Evolutionary conservation across 768 basidiomycete genomes (phyloP), one percentile per base, ranked within the genome.

Genomic region (Auricularia sp.): DNA sequence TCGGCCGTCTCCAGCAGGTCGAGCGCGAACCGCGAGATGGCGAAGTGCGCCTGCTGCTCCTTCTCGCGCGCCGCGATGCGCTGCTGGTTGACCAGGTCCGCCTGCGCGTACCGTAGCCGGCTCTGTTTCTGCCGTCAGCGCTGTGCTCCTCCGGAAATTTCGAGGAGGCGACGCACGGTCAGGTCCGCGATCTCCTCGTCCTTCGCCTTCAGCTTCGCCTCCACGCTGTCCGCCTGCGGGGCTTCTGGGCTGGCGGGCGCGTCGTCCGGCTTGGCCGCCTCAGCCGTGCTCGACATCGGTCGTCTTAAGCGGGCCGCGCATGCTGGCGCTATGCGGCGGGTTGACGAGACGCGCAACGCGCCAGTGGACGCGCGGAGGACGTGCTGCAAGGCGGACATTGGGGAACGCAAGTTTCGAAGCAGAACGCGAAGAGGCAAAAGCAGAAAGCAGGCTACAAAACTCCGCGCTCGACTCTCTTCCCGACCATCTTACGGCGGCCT

Each of bases 71-170:
- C 87, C 63, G 93, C 83, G 71, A 94, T 93, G 64, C 94, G 90
- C 73, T 95, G 93, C 54, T 97, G 81, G 75, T 98, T 99, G 54
- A 96, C 78, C 76, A 93, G 94, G 78, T 99, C 97, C 70, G 97
- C 97, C 72, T 94, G 89, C 65, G 91, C 81, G 73, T 98, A 97
- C 59, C 90, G 87, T 70, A 97, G 81, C 67, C 93, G 91, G 73
- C 87, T 82, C 96, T 97, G 74, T 21, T 68, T 5, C 58, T 68
- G 65, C 64, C 67, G 69, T 42, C 34, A 62, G 36, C 36, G 63
- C 60, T 62, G 53, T 33, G 33, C 33, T 34, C 34, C 36, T 21
- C 62, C 35, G 34, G 33, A 62, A 63, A 12, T 29, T 42, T 43
- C 42, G 35, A 35, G 36, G 34, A 16, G 5, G 42, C 18, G 43